Evolutionary conservation across 163 green algal genomes (phyloP).

Genomic region (Chloromonas sp.): DNA sequence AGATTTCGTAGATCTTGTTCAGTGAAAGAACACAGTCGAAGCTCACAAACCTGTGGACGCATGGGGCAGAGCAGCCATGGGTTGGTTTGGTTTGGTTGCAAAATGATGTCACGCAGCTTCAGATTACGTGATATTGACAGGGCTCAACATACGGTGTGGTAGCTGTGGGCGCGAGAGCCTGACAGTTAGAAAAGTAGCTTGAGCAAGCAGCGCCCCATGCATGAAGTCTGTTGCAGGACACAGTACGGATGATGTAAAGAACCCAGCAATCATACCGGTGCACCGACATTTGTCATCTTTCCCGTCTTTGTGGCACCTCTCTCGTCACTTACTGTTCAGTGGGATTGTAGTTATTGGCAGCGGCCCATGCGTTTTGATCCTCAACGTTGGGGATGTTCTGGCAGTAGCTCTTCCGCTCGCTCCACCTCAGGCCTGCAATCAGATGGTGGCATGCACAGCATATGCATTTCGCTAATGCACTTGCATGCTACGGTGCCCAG

Average conservation of each 20-base stretch:
- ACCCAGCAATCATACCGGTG: too few species aligned
- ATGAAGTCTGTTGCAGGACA: too few species aligned
- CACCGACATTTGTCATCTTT: too few species aligned
- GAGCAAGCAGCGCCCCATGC: too few species aligned
- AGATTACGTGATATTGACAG: background rate
- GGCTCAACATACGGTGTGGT: background rate
- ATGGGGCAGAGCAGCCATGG: too few species aligned
- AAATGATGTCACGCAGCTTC: background rate
- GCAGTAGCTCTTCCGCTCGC: slow-evolving; percentile 52
- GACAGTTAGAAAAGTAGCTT: too few species aligned
- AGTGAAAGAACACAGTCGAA: slow-evolving; percentile 70
- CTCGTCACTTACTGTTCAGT: background rate
- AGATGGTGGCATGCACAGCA: too few species aligned
- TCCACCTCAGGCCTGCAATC: slow-evolving; percentile 35
- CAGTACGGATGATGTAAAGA: too few species aligned
- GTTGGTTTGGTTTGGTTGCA: too few species aligned
- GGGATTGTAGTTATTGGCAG: slow-evolving; percentile 25
- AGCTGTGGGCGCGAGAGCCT: background rate
- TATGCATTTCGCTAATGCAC: too few species aligned
- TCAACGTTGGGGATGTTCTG: slow-evolving; percentile 40
- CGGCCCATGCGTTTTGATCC: slow-evolving; percentile 18
- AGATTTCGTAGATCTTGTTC: slow-evolving; percentile 42
- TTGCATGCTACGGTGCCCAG: too few species aligned
- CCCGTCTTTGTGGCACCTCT: too few species aligned
- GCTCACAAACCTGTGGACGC: slow-evolving; percentile 9